Conservation (phyloP, 2,329 filamentous ascomycete species). For the Talaromyces islandicus region DNA sequence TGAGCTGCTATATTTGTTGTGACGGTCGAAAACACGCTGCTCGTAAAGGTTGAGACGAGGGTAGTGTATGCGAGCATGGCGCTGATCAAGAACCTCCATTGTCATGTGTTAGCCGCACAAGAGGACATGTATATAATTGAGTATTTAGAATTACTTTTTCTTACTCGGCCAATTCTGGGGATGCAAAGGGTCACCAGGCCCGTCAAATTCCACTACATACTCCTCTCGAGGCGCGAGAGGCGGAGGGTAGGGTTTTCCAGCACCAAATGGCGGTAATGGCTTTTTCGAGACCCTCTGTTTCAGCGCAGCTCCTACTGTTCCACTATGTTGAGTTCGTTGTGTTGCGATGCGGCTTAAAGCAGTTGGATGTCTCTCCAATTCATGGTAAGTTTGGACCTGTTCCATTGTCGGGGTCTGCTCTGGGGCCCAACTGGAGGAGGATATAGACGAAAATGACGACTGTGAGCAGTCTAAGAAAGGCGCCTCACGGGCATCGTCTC, state of each 20-base stretch:
- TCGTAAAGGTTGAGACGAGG: slow-evolving; percentile 48
- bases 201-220: slow-evolving; percentile 69
- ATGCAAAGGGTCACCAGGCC: slow-evolving; percentile 74
- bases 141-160: slow-evolving; percentile 60
- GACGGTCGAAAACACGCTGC: slow-evolving; percentile 66
- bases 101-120: not conserved
- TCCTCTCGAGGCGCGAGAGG: slow-evolving; percentile 51
- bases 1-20: slow-evolving; percentile 51
- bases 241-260: slow-evolving; percentile 53
- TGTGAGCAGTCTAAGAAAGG: slow-evolving; percentile 10
- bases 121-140: not conserved
- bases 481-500: slow-evolving; percentile 12
- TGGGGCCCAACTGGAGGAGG: slow-evolving; percentile 19
- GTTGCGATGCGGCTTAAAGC: slow-evolving; percentile 36
- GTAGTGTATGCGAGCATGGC: slow-evolving; percentile 43
- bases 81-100: slow-evolving; percentile 18
- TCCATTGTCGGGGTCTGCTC: slow-evolving; percentile 21
- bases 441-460: slow-evolving; percentile 17
- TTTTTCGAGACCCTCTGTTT: slow-evolving; percentile 23
- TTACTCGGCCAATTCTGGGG: slow-evolving; percentile 78
- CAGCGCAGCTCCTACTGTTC: slow-evolving; percentile 33
- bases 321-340: slow-evolving; percentile 35
- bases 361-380: slow-evolving; percentile 33
- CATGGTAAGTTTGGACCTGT: slow-evolving; percentile 27
- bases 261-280: slow-evolving; percentile 42